Evolutionary conservation across 805 yeast species (phyloP), one percentile per base, ranked within the genome.

Genomic region (Yamadazyma paraphyllophila): DNA sequence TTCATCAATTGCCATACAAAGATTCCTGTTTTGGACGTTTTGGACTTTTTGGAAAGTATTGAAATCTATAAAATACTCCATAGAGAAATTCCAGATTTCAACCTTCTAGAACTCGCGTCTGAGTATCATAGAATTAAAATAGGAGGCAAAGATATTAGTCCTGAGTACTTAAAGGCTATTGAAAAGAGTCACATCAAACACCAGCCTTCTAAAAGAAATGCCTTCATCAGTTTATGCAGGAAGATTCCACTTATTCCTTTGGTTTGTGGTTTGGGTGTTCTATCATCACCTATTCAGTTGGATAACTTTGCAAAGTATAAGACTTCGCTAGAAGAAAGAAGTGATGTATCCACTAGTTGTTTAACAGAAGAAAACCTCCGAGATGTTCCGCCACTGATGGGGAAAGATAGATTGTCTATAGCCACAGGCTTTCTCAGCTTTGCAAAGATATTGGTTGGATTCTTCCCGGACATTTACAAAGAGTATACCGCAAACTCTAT

Each of bases 1-100:
- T 58, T 68, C 36, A 43, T 62, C 26, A 60, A 64, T 43, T 63
- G 64, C 37, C 65, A 66, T 45, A 53, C 70, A 6, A 67, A 66
- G 45, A 52, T 61, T 11, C 73, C 72, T 2, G 54, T 65, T 7
- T 43, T 68, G 12, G 66, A 66, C 45, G 55, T 58, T 26, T 45
- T 62, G 8, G 51, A 53, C n/a, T 51, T 68, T 12, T 45, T 67
- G 36, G 72, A 66, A 45, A 51, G 57, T 24, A 48, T 67, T 15
- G 65, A 62, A 45, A 52, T 58, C 4, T 60, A 53, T 49, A 59
- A 61, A 40, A 12, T 57, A 14, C 45, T 66, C 26, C 45, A 43
- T 14, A 44, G 50, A n/a, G 43, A 51, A 14, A 55, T 59, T 26
- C 56, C 57, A 1, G 35, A 39, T 4, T 43, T 62, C 20, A 52